These are phyloP conservation scores for Phialophora verrucosa DNA, from an alignment of 2,329 filamentous ascomycete genomes.

Conservation along the genomic window DNA sequence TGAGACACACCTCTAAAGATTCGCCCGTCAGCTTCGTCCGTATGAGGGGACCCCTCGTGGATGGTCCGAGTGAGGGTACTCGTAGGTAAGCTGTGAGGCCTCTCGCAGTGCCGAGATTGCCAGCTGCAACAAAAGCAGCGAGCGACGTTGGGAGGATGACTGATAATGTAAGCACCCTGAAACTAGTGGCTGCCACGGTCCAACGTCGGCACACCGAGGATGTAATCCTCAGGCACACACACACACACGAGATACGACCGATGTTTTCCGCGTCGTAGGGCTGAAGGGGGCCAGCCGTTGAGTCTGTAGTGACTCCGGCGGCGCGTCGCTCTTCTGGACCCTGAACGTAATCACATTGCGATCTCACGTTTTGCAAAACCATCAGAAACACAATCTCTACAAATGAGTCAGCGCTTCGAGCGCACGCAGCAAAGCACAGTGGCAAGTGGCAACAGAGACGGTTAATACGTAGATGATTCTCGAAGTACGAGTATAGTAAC, in stretches of 20 bases:
- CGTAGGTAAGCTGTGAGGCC: not conserved
- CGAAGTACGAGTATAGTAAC: too few relatives aligned
- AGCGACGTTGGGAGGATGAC: constrained; percentile 6
- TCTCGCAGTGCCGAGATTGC: not conserved
- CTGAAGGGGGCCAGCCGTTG: not conserved
- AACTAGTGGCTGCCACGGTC: not conserved
- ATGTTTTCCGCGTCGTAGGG: not conserved
- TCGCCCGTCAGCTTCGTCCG: constrained; percentile 15
- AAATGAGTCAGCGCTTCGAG: not conserved
- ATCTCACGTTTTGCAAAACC: not conserved
- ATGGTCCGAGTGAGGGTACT: not conserved
- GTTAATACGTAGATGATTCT: not conserved
- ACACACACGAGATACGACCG: not conserved
- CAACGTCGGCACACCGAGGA: constrained; percentile 6
- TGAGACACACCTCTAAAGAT: not conserved
- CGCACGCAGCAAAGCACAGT: not conserved
- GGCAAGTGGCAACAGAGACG: not conserved
- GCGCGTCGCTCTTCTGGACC: not conserved
- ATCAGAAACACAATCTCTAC: not conserved
- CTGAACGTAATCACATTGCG: not conserved
- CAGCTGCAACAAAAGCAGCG: constrained; percentile 1
- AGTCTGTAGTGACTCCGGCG: not conserved
- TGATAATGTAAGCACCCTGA: constrained; percentile 16
- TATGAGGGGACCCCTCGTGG: not conserved
- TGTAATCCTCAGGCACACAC: constrained; percentile 6